phyloP scores from a whole-genome alignment of 306 rosid species.

The Sesbania bispinosa region DNA sequence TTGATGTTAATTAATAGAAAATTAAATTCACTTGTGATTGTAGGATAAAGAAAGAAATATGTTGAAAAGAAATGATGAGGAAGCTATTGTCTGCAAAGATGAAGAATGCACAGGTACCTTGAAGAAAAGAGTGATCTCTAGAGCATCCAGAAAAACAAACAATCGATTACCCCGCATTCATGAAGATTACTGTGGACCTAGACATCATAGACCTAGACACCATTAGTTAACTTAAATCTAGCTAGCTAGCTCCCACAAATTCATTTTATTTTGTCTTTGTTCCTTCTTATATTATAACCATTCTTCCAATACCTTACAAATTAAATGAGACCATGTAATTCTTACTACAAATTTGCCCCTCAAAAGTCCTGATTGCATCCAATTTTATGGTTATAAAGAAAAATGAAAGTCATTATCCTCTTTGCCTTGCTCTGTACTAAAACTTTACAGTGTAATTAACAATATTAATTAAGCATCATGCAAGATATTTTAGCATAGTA shows the following conservation, averaged over 20 bases:
- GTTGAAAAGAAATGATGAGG: conserved; percentile 9
- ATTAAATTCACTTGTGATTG: background rate
- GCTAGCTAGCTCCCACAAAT: background rate
- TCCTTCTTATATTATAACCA: background rate
- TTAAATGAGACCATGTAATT: background rate
- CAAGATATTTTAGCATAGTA: background rate
- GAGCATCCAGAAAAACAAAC: conserved; percentile 42
- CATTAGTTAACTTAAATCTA: too few relatives aligned
- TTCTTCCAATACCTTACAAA: conserved; percentile 8
- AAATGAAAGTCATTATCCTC: background rate
- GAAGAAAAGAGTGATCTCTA: conserved; percentile 39
- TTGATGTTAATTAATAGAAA: background rate
- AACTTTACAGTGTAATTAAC: background rate
- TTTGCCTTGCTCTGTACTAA: background rate
- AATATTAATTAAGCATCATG: background rate
- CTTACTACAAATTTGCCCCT: background rate
- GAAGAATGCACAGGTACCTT: conserved; percentile 44
- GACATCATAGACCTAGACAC: conserved; percentile 52
- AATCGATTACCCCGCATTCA: conserved; percentile 46
- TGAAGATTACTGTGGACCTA: conserved; percentile 65
- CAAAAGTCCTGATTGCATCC: background rate
- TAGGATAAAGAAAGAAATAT: conserved; percentile 36
- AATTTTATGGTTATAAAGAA: background rate
- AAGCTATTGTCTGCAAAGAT: conserved; percentile 33
- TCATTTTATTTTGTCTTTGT: background rate